Evolutionary conservation across 768 basidiomycete species (phyloP).

Genomic region (Roridomyces roridus): DNA sequence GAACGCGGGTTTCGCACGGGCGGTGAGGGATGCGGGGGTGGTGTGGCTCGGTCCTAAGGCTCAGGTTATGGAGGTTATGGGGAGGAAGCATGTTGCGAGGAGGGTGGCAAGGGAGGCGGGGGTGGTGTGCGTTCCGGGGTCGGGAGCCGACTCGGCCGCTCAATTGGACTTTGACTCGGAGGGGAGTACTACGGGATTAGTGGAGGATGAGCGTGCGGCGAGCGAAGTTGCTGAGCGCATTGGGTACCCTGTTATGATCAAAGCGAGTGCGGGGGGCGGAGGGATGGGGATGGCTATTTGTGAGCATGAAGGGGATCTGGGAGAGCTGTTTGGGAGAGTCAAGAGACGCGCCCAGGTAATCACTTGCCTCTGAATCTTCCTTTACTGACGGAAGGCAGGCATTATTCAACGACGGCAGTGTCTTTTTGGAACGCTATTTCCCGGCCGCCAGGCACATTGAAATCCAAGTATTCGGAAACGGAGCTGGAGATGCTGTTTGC

Average conservation of each 20-base stretch:
- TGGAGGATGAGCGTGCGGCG: constrained; percentile 32
- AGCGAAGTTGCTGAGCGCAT: constrained; percentile 43
- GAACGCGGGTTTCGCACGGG: constrained; percentile 59
- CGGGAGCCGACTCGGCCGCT: constrained; percentile 19
- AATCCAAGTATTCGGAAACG: constrained; percentile 73
- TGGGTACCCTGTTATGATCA: constrained; percentile 69
- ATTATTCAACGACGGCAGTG: constrained; percentile 54
- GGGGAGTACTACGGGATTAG: no score
- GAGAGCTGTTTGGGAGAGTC: constrained; percentile 39
- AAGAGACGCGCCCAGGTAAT: constrained; percentile 53
- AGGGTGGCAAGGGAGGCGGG: constrained; percentile 50
- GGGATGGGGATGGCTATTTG: constrained; percentile 73
- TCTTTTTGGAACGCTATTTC: constrained; percentile 69
- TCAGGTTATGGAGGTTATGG: constrained; percentile 58
- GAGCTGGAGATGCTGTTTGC: constrained; percentile 60
- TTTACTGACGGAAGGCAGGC: constrained; percentile 32
- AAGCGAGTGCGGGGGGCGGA: constrained; percentile 73
- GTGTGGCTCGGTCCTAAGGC: constrained; percentile 64
- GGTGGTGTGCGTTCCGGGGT: constrained; percentile 64
- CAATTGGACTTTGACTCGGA: constrained; percentile 41
- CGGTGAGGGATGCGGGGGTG: constrained; percentile 53
- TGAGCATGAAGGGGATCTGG: constrained; percentile 43
- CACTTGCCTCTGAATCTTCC: neutral
- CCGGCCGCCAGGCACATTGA: constrained; percentile 66
- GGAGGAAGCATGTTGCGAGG: constrained; percentile 66